Conservation (phyloP, 1,284 basidiomycete genomes). For the Naganishia sp. region DNA sequence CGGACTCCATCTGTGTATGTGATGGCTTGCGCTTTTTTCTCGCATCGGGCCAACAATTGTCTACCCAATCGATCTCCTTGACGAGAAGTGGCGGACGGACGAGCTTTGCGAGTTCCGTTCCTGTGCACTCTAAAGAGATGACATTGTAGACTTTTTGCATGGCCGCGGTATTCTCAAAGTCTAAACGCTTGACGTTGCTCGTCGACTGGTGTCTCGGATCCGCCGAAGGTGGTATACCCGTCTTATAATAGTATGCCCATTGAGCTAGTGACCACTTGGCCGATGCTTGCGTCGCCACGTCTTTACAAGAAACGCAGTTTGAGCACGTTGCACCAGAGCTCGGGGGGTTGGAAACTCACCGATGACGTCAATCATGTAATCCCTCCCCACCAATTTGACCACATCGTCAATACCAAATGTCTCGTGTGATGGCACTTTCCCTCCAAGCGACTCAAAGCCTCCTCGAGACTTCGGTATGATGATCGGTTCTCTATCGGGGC, state of each 20-base stretch:
- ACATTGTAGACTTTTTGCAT: constrained; percentile 82
- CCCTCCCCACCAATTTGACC: constrained; percentile 72
- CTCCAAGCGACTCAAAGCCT: constrained; percentile 49
- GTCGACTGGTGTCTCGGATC: constrained; percentile 57
- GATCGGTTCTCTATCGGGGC: constrained; percentile 46
- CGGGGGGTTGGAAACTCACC: constrained; percentile 58
- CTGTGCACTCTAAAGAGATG: constrained; percentile 82
- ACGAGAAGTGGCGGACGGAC: constrained; percentile 82
- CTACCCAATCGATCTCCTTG: constrained; percentile 92
- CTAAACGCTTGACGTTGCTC: constrained; percentile 4
- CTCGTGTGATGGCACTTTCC: constrained; percentile 44
- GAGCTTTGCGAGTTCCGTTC: constrained; percentile 69
- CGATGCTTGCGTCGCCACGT: constrained; percentile 79
- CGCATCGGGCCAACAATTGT: constrained; percentile 76
- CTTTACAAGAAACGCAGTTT: constrained; percentile 53
- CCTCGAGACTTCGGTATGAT: constrained; percentile 46
- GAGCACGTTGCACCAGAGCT: not conserved
- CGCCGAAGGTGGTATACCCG: constrained; percentile 47
- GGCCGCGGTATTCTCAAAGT: constrained; percentile 8
- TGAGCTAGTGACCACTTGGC: constrained; percentile 79
- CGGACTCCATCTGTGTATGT: not conserved
- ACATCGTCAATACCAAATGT: constrained; percentile 63
- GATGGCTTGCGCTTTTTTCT: constrained; percentile 31
- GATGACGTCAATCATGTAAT: constrained; percentile 81
- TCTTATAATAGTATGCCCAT: constrained; percentile 80